These are phyloP conservation scores for Sclerotiophoma versabilis DNA, from an alignment of 2,329 filamentous ascomycete species.

Conservation along the genomic window DNA sequence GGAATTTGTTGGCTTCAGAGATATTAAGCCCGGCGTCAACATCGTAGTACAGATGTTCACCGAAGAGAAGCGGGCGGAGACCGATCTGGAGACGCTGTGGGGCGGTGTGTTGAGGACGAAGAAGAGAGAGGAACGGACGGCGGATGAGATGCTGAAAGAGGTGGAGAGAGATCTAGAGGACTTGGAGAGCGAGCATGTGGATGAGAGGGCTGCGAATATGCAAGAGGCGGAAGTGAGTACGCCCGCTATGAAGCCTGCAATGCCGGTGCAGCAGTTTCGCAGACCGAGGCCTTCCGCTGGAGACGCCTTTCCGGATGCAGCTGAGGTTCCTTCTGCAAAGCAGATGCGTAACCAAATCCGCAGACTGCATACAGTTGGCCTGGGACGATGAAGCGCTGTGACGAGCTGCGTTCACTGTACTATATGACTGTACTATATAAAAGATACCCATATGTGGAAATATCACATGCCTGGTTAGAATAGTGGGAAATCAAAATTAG, in stretches of 20 bases:
- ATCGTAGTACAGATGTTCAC: constrained; percentile 77
- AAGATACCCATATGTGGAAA: constrained; percentile 12
- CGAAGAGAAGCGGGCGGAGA: constrained; percentile 71
- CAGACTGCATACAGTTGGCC: constrained; percentile 37
- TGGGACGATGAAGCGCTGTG: constrained; percentile 13
- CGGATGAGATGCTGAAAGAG: constrained; percentile 38
- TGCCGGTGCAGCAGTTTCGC: constrained; percentile 26
- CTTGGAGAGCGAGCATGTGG: constrained; percentile 24
- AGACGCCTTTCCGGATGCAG: constrained; percentile 35
- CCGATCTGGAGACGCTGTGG: constrained; percentile 73
- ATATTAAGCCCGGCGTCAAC: constrained; percentile 61
- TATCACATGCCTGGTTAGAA: background rate
- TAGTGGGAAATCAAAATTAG: background rate
- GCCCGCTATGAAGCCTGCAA: background rate
- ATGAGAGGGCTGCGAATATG: constrained; percentile 9
- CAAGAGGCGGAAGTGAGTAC: background rate
- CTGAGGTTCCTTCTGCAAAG: constrained; percentile 9
- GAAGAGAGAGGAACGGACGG: constrained; percentile 47
- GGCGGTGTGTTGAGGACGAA: constrained; percentile 55
- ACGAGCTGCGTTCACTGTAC: background rate
- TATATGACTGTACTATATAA: constrained; percentile 9
- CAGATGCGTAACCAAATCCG: constrained; percentile 26
- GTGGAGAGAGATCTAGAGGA: constrained; percentile 32
- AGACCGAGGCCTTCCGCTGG: constrained; percentile 30
- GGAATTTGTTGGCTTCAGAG: constrained; percentile 80